Evolutionary conservation across 1,284 basidiomycete species (phyloP), one percentile per base, ranked within the genome.

Genomic region (Cryptococcus hybrid): DNA sequence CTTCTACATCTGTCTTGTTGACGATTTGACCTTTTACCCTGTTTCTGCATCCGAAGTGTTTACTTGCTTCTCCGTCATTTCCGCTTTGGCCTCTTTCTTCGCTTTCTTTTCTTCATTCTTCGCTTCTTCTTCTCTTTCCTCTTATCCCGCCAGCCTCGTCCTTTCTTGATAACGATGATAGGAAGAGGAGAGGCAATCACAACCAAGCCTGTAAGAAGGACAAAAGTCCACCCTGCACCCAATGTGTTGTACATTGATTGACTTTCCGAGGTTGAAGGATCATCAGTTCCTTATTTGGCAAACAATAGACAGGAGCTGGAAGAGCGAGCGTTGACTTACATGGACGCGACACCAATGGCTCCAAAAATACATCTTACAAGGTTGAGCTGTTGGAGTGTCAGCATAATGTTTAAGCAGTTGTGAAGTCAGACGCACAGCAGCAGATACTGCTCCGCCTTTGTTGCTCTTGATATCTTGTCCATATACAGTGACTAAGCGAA

Each of bases 311-410:
- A 49, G 12, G 38, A 18, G 18, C 24, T 18, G 18, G 18, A 18
- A 18, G 18, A 37, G 34, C 39, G 34, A 18, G 42, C 5, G 36
- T 34, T 6, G 1, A 64, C 65, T 64, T 38, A 68, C 66, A 76
- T 66, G 47, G 64, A 61, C 2, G 64, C 68, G 3, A 71, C 70
- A 1, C 73, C 73, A 8, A 73, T 59, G 0, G 78, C 76, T 5
- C 73, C 77, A 35, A 78, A 71, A 1, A 76, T 55, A 53, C 78
- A 79, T 30, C 77, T 65, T 1, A 76, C 70, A 7, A 78, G 65
- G 54, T 78, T 77, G 54, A 77, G 64, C 65, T 74, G 54, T 15
- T 38, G 34, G 35, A 44, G 18, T 38, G 24, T 48, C 12, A 30
- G 13, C 46, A n/a, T 13, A 30, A 47, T 24, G 34, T 7, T n/a